A percentile compares a stretch with the other conserved stretches of the same genome.
phyloP scores from a whole-genome alignment of 2,329 filamentous ascomycete genomes.

The Ophiostoma sp. region DNA sequence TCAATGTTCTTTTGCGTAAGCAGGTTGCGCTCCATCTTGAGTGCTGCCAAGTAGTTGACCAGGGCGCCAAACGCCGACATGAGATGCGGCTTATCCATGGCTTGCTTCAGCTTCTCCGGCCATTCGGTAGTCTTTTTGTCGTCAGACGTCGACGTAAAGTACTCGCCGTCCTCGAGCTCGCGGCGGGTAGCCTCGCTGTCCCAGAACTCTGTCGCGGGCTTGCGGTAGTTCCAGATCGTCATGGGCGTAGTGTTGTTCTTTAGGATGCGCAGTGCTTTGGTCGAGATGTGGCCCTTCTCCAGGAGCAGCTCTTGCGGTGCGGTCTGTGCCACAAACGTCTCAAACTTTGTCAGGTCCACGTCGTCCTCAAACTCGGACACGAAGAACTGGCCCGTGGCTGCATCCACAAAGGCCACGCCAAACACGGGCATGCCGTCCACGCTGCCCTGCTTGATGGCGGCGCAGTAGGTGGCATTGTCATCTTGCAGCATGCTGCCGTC shows the following conservation, averaged over 20 bases:
- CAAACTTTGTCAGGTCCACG: constrained; percentile 88
- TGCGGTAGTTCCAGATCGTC: constrained; percentile 92
- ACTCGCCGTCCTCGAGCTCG: constrained; percentile 72
- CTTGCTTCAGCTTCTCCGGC: constrained; percentile 68
- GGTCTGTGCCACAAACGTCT: constrained; percentile 91
- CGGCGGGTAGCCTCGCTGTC: constrained; percentile 73
- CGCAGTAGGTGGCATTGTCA: constrained; percentile 95
- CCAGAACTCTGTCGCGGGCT: constrained; percentile 85
- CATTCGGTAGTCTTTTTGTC: constrained; percentile 54
- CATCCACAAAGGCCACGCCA: constrained; percentile 89
- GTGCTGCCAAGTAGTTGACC: constrained; percentile 74
- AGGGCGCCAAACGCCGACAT: constrained; percentile 92
- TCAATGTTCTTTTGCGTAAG: constrained; percentile 87
- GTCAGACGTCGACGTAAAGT: constrained; percentile 60
- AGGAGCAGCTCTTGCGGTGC: constrained; percentile 81
- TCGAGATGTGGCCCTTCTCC: constrained; percentile 79
- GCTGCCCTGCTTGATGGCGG: constrained; percentile 77
- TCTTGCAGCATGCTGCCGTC: constrained; percentile 96
- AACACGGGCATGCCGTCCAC: constrained; percentile 73
- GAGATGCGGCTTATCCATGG: constrained; percentile 69
- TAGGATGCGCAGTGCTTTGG: constrained; percentile 84
- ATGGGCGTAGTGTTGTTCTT: constrained; percentile 93
- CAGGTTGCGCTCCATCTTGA: constrained; percentile 84
- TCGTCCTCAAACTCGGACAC: constrained; percentile 91
- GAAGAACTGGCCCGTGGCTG: constrained; percentile 91